Percentiles rank a stretch among this genome's conserved stretches.
These are phyloP conservation scores for Rhizomucor pusillus DNA, from an alignment of 371 early-diverging fungal species.

Conservation along the genomic window DNA sequence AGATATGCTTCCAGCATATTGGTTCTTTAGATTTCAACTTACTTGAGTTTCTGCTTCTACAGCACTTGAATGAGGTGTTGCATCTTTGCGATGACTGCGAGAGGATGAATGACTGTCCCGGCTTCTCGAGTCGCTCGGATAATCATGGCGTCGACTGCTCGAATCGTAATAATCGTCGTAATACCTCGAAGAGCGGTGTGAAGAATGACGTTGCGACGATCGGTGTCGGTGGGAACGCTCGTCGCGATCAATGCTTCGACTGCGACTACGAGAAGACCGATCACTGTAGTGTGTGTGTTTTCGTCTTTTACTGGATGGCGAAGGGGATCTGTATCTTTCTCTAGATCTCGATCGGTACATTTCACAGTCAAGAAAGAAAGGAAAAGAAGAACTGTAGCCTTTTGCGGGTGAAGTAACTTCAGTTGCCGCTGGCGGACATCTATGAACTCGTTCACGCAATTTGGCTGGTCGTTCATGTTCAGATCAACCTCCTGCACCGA, in stretches of 20 bases:
- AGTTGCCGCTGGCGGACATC: too few relatives aligned
- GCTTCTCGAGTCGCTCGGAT: not conserved
- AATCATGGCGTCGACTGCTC: constrained; percentile 10
- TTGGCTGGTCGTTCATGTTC: too few relatives aligned
- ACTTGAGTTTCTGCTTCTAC: not conserved
- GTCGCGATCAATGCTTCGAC: constrained; percentile 30
- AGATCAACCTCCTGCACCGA: too few relatives aligned
- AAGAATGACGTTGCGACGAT: constrained; percentile 27
- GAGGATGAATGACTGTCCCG: not conserved
- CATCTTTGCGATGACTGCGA: constrained; percentile 1
- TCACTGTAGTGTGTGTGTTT: constrained; percentile 28
- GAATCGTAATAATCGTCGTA: constrained; percentile 19
- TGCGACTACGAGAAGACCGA: constrained; percentile 16
- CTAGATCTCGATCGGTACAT: constrained; percentile 25
- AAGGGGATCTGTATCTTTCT: constrained; percentile 41
- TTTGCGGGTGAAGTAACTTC: too few relatives aligned
- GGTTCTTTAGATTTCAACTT: constrained; percentile 9
- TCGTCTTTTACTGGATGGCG: constrained; percentile 33
- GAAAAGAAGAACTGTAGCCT: too few relatives aligned
- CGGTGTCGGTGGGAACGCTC: constrained; percentile 27
- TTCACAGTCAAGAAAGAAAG: too few relatives aligned
- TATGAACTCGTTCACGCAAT: too few relatives aligned
- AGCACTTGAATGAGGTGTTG: not conserved
- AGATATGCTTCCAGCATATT: constrained; percentile 4
- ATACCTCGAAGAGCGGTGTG: constrained; percentile 32